Conservation (phyloP, 176 grass and related monocot species). For the Metroxylon sagu region DNA sequence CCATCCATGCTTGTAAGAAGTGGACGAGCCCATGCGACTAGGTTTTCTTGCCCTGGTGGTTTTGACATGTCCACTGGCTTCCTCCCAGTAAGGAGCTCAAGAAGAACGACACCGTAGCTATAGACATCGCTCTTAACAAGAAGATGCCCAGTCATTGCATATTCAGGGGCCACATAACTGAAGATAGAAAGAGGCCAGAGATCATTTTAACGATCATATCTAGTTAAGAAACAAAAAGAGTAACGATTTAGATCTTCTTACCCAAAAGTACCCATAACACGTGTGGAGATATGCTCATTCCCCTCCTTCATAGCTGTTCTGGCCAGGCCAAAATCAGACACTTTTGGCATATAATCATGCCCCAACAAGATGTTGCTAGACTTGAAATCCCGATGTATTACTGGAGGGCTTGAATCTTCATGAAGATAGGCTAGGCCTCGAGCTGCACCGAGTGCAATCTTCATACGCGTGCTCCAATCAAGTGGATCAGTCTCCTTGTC, state of each 20-base stretch:
- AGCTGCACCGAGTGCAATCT: constrained; percentile 84
- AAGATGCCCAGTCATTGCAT: constrained; percentile 97
- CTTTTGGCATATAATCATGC: constrained; percentile 89
- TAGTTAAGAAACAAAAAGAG: background rate
- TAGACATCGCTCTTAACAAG: constrained; percentile 98
- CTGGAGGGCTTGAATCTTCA: constrained; percentile 92
- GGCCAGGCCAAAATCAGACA: constrained; percentile 92
- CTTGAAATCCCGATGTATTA: constrained; percentile 98
- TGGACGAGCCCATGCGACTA: constrained; percentile 86
- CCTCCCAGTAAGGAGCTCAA: constrained; percentile 91
- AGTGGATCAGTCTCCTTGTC: constrained; percentile 59
- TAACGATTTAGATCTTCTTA: constrained; percentile 15
- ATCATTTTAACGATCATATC: background rate
- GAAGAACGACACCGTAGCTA: constrained; percentile 94
- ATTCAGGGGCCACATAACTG: constrained; percentile 94
- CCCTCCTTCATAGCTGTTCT: constrained; percentile 74
- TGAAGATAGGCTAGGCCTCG: constrained; percentile 88
- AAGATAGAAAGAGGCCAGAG: constrained; percentile 2
- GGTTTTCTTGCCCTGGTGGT: constrained; percentile 75
- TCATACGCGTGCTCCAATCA: constrained; percentile 90
- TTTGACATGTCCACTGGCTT: constrained; percentile 88
- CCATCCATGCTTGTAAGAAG: constrained; percentile 68
- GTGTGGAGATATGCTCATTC: constrained; percentile 83
- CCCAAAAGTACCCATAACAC: constrained; percentile 98
- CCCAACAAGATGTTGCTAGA: constrained; percentile 94